Conservation (phyloP, 495 filamentous ascomycete genomes). For the Annulohypoxylon moriforme region DNA sequence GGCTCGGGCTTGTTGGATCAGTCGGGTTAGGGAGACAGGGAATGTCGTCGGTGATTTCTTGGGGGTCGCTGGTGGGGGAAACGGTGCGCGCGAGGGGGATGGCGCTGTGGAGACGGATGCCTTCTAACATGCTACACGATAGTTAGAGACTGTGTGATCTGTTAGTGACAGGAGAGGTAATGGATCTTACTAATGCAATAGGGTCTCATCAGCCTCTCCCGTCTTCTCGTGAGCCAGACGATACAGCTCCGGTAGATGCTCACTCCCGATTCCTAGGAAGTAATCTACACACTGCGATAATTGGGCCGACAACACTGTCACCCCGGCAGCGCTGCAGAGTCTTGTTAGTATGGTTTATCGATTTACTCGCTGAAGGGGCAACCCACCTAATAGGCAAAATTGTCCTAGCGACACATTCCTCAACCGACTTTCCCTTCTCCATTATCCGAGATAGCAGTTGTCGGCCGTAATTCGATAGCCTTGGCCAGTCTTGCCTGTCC, state of each 20-base stretch:
- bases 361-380: conserved; percentile 20
- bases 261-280: conserved; percentile 68
- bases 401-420: conserved; percentile 73
- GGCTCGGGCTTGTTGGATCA: background rate
- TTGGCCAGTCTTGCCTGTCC: conserved; percentile 45
- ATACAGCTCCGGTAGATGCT: conserved; percentile 66
- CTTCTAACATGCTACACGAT: conserved; percentile 60
- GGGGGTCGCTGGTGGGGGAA: conserved; percentile 48
- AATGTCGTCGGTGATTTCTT: conserved; percentile 63
- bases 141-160: background rate
- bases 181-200: conserved; percentile 46
- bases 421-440: conserved; percentile 66
- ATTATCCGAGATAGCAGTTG: conserved; percentile 71
- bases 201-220: conserved; percentile 41
- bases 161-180: background rate
- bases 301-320: conserved; percentile 48
- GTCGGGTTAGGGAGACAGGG: conserved; percentile 49
- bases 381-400: conserved; percentile 65
- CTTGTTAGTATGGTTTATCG: conserved; percentile 58
- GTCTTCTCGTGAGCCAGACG: conserved; percentile 55
- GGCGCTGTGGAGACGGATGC: conserved; percentile 70
- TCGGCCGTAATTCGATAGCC: conserved; percentile 73
- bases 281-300: conserved; percentile 79
- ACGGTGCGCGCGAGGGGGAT: conserved; percentile 66
- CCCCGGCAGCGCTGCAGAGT: conserved; percentile 21